These are phyloP conservation scores for Panicum miliaceum DNA, from an alignment of 176 grass and related monocot species.

Conservation along the genomic window DNA sequence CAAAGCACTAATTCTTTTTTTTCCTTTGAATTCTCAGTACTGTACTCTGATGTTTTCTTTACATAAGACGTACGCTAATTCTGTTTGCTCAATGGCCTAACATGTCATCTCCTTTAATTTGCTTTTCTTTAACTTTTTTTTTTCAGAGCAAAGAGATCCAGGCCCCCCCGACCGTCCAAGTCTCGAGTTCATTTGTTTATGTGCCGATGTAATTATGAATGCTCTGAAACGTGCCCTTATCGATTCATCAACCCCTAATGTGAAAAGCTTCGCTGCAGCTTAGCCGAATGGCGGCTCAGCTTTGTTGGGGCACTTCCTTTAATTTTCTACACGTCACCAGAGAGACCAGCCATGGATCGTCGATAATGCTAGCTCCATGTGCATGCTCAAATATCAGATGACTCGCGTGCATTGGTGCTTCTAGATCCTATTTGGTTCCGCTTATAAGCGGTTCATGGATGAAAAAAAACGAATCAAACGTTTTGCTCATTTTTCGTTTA, in stretches of 20 bases:
- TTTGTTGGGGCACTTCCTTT: background rate
- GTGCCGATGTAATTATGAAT: background rate
- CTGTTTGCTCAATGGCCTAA: background rate
- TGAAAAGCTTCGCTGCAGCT: background rate
- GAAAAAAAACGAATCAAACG: too few relatives aligned
- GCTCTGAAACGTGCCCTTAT: conserved; percentile 14
- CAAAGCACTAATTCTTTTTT: background rate
- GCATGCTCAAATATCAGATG: background rate
- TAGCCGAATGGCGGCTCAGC: background rate
- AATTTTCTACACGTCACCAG: background rate
- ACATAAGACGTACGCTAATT: background rate
- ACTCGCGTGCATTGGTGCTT: background rate
- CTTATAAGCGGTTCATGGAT: too few relatives aligned
- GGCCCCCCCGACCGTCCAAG: background rate
- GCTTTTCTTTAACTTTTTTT: too few relatives aligned
- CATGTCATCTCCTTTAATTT: background rate
- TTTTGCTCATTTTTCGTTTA: too few relatives aligned
- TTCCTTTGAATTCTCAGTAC: background rate
- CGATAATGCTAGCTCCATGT: background rate
- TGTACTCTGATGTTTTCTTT: too few relatives aligned
- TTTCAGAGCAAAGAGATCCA: background rate
- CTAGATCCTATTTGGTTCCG: background rate
- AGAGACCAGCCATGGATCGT: background rate
- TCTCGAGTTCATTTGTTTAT: background rate
- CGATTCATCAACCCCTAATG: background rate